phyloP scores from a whole-genome alignment of 371 early-diverging fungal genomes.

The Mucor lusitanicus region DNA sequence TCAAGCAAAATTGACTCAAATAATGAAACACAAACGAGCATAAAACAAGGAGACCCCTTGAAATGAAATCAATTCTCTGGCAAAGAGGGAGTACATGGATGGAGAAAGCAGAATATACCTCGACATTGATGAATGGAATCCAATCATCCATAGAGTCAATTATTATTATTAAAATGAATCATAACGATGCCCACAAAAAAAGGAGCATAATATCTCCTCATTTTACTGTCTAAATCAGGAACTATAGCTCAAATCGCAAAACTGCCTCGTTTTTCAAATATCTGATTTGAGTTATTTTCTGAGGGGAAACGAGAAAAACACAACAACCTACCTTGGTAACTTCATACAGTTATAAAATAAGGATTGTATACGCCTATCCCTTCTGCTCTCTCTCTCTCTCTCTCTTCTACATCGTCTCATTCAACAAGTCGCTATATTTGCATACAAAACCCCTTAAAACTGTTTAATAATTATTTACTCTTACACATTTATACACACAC shows the following conservation, averaged over 20 bases:
- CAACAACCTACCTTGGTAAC: not conserved
- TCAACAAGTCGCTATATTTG: not conserved
- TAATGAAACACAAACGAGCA: not conserved
- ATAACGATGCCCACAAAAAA: not conserved
- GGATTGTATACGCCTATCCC: not conserved
- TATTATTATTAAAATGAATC: not conserved
- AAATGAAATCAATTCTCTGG: not conserved
- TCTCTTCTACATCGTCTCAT: not conserved
- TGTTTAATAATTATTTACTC: not conserved
- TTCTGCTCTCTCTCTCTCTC: not conserved
- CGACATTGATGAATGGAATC: not conserved
- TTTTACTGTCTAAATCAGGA: not conserved
- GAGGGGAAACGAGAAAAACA: not conserved
- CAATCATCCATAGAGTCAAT: not conserved
- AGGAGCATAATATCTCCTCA: not conserved
- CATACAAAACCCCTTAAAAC: not conserved
- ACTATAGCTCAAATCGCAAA: slow-evolving; percentile 21
- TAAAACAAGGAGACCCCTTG: not conserved
- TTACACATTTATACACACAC: not conserved
- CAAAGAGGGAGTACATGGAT: not conserved
- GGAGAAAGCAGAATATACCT: not conserved
- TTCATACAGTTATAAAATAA: not conserved
- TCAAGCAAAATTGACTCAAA: slow-evolving; percentile 4
- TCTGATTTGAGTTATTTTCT: slow-evolving; percentile 6
- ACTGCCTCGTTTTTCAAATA: slow-evolving; percentile 23